Conservation (phyloP, 768 basidiomycete species). For the Termitomyces titanicus region DNA sequence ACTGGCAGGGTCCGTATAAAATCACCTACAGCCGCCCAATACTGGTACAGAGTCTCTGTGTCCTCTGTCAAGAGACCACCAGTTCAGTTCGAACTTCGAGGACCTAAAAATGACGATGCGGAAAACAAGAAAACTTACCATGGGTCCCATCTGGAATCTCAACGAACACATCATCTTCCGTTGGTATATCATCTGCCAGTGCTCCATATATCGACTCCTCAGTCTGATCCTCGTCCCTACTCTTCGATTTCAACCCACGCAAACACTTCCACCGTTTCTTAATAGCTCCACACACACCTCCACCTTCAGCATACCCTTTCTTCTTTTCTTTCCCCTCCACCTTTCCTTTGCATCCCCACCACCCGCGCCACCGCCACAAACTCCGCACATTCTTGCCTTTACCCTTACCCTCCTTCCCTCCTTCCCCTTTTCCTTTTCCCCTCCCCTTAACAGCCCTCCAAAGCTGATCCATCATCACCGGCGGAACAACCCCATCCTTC, state of each 20-base stretch:
- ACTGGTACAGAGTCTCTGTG: too few relatives aligned
- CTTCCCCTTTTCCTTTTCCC: not conserved
- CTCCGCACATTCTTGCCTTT: not conserved
- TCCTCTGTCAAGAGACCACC: too few relatives aligned
- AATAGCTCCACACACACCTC: not conserved
- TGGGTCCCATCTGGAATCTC: too few relatives aligned
- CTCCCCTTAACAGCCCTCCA: not conserved
- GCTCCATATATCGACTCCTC: not conserved
- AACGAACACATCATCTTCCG: too few relatives aligned
- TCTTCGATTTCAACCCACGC: not conserved
- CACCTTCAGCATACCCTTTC: too few relatives aligned
- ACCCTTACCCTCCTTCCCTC: not conserved
- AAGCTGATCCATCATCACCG: not conserved
- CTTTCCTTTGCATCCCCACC: not conserved
- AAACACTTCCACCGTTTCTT: not conserved
- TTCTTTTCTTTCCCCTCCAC: not conserved
- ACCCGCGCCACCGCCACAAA: not conserved
- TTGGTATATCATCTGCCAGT: too few relatives aligned
- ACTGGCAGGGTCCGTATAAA: too few relatives aligned
- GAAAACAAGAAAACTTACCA: too few relatives aligned
- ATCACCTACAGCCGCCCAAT: too few relatives aligned
- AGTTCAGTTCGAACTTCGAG: too few relatives aligned
- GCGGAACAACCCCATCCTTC: not conserved
- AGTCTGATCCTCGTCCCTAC: too few relatives aligned
- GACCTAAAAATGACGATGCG: too few relatives aligned